Base-by-base conservation (phyloP, 2,329 filamentous ascomycete genomes). In the Botrytis paeoniae region DNA sequence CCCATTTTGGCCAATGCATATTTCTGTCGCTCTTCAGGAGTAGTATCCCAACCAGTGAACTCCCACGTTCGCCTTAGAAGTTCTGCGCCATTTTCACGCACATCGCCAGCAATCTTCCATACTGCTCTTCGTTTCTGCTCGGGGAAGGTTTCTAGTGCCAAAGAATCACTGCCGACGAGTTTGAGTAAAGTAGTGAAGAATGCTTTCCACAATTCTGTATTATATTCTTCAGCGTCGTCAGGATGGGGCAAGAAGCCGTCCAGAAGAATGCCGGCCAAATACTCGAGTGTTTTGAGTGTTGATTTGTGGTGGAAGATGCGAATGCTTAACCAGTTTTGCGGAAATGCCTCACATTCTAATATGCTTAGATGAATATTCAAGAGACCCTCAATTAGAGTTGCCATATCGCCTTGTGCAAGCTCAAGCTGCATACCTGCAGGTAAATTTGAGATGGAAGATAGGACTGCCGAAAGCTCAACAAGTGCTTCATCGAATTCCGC, bases 61-160 rank as follows among this genome's bases (percentile, higher is more conserved):
- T 97, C 93, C 96, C 96, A 99, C 9, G 92, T 95, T 41, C 89
- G 88, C 74, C 92, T 89, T 48, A 99, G 85, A 14, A 99, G 85
- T 69, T 95, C 93, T 6, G 96, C 95, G 25, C 97, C 96, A 76
- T 94, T 89, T 81, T 98, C 95, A 72, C 96, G 89, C 69, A 99
- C 94, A 83, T 99, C 97, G 9, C 96, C 96, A 6, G 95, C 96
- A 80, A 99, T 98, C 84, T 98, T 99, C 96, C 97, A 99, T 1
- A 98, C 95, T 0, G 96, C 95, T 72, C 96, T 87, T 63, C 96
- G 87, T 84, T 98, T 99, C 83, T 99, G 96, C 81, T 99, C 97
- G 0, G 96, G 94, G 80, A 98, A 98, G 0, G 95, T 97, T 81
- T 99, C 96, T 54, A 99, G 87, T 0, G 96, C 95, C 32, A 99